phyloP scores from a whole-genome alignment of 1,284 basidiomycete species.

The Sanghuangporus weigelae region DNA sequence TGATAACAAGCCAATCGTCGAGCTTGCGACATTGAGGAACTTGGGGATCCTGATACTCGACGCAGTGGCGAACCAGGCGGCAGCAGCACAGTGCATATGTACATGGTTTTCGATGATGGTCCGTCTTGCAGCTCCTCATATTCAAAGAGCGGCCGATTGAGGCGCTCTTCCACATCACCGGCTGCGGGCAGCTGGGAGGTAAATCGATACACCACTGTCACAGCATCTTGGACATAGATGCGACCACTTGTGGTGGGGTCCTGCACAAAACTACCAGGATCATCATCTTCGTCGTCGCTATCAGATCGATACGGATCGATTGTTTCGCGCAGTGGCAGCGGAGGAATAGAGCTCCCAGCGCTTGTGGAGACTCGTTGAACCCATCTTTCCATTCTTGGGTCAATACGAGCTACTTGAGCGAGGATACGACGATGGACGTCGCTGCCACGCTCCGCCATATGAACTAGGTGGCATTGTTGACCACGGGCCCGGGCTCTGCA shows the following conservation, averaged over 20 bases:
- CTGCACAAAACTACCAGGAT: constrained; percentile 32
- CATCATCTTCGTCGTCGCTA: constrained; percentile 38
- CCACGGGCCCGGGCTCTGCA: constrained; percentile 41
- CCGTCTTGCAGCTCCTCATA: constrained; percentile 29
- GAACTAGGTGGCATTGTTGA: constrained; percentile 47
- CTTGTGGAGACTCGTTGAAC: constrained; percentile 35
- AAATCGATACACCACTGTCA: constrained; percentile 49
- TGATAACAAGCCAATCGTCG: constrained; percentile 51
- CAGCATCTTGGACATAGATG: constrained; percentile 50
- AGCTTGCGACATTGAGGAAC: constrained; percentile 45
- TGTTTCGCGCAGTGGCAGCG: constrained; percentile 36
- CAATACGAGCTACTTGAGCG: constrained; percentile 25
- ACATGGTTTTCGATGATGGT: constrained; percentile 22
- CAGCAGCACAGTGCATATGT: constrained; percentile 47
- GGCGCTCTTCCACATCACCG: constrained; percentile 16
- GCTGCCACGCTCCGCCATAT: constrained; percentile 58
- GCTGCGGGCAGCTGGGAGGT: constrained; percentile 24
- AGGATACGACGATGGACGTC: constrained; percentile 49
- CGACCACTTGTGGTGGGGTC: constrained; percentile 56
- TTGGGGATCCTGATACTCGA: constrained; percentile 39
- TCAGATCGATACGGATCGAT: constrained; percentile 40
- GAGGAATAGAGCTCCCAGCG: constrained; percentile 41
- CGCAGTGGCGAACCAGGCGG: constrained; percentile 37
- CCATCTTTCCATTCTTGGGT: constrained; percentile 38
- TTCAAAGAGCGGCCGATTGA: constrained; percentile 35